A percentile compares a stretch with the other conserved stretches of the same genome.
Conservation (phyloP, 805 yeast species). For the Yamadazyma olivae region DNA sequence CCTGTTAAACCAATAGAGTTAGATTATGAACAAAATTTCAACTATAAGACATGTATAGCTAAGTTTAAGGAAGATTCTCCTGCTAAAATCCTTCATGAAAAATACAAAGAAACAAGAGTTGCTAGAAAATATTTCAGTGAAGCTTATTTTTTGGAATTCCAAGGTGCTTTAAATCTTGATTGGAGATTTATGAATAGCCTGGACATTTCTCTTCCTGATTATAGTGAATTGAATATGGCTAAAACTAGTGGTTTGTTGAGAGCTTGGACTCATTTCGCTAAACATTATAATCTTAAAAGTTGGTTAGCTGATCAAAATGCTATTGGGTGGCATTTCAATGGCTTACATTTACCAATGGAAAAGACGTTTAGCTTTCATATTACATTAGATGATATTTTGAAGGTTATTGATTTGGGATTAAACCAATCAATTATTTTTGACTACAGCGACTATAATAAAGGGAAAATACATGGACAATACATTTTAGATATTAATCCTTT, state of each 20-base stretch:
- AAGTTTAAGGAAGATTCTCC: constrained; percentile 3
- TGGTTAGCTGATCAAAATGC: constrained; percentile 34
- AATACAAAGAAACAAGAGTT: constrained; percentile 11
- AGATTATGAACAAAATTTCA: constrained; percentile 8
- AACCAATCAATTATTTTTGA: constrained; percentile 45
- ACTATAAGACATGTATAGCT: not conserved
- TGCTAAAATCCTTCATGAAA: constrained; percentile 4
- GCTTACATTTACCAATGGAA: constrained; percentile 53
- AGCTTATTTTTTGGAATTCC: constrained; percentile 9
- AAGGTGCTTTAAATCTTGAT: constrained; percentile 6
- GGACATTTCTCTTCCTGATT: constrained; percentile 2
- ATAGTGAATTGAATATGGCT: constrained; percentile 1
- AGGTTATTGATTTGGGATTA: constrained; percentile 30
- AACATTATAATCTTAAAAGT: constrained; percentile 33
- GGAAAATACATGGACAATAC: constrained; percentile 17
- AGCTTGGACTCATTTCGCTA: constrained; percentile 44
- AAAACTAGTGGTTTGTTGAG: constrained; percentile 36
- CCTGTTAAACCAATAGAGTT: constrained; percentile 3
- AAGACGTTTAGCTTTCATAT: constrained; percentile 50
- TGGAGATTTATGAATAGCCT: constrained; percentile 13
- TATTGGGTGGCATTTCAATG: constrained; percentile 51
- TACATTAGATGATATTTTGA: constrained; percentile 40
- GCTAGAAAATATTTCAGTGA: constrained; percentile 13
- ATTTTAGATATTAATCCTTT: constrained; percentile 30
- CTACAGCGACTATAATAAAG: constrained; percentile 11